A percentile compares a stretch with the other conserved stretches of the same genome.
Conservation (phyloP, 345 rosid species). For the Brassica nigra region DNA sequence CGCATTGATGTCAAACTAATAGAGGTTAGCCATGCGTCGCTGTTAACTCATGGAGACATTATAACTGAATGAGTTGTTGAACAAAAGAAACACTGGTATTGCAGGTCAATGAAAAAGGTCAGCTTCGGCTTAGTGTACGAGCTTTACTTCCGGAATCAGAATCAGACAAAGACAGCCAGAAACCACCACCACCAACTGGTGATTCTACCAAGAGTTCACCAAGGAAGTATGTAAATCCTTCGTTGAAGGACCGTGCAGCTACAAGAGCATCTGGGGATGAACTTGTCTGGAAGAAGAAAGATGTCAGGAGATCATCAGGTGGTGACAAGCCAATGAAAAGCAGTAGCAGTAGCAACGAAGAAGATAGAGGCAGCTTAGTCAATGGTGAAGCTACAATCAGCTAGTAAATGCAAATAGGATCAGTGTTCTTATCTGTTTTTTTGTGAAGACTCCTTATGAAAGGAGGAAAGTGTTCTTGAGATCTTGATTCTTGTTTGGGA, state of each 20-base stretch:
- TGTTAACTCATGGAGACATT: slow-evolving; percentile 7
- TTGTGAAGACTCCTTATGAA: slow-evolving; percentile 15
- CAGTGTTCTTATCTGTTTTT: slow-evolving; percentile 21
- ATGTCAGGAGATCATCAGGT: slow-evolving; percentile 49
- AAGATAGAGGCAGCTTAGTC: slow-evolving; percentile 55
- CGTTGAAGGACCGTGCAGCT: slow-evolving; percentile 43
- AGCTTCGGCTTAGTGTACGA: slow-evolving; percentile 86
- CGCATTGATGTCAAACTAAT: slow-evolving; percentile 90
- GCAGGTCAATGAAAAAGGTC: slow-evolving; percentile 94
- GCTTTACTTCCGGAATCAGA: slow-evolving; percentile 79
- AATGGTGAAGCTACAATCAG: slow-evolving; percentile 68
- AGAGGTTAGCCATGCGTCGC: slow-evolving; percentile 57
- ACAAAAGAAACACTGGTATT: slow-evolving; percentile 25
- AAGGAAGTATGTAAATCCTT: slow-evolving; percentile 40
- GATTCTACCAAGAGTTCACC: slow-evolving; percentile 43
- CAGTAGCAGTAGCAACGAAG: slow-evolving; percentile 42
- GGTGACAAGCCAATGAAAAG: slow-evolving; percentile 52
- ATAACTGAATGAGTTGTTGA: slow-evolving; percentile 25
- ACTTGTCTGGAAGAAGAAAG: slow-evolving; percentile 56
- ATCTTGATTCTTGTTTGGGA: slow-evolving; percentile 6
- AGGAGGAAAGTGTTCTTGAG: slow-evolving; percentile 22
- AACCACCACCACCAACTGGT: slow-evolving; percentile 41
- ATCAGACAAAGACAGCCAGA: slow-evolving; percentile 45
- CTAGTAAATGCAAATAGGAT: slow-evolving; percentile 31
- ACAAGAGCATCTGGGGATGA: slow-evolving; percentile 46